These are phyloP conservation scores for Mycena rosella DNA, from an alignment of 768 basidiomycete species.

Conservation along the genomic window DNA sequence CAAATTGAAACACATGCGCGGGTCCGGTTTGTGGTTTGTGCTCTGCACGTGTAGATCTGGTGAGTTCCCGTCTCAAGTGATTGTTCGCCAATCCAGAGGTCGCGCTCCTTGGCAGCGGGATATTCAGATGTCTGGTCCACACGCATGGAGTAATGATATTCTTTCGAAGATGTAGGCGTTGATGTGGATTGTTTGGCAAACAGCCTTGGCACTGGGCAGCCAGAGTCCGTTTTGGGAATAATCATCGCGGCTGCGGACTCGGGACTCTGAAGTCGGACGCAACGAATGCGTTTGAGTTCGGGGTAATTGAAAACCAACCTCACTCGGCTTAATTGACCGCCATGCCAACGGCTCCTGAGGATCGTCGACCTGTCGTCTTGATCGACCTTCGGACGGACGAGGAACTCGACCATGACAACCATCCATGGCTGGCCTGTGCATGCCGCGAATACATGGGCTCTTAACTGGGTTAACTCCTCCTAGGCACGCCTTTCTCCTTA, in stretches of 20 bases:
- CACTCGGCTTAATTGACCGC: background rate
- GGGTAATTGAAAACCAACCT: no score
- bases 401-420: constrained; percentile 9
- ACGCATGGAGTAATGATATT: background rate
- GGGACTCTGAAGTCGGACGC: no score
- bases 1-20: no score
- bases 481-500: background rate
- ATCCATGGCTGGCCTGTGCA: background rate
- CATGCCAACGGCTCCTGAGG: constrained; percentile 19
- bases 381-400: no score
- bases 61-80: constrained; percentile 4
- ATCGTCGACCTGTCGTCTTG: background rate
- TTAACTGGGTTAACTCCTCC: no score
- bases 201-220: background rate
- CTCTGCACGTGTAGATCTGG: background rate
- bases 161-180: no score
- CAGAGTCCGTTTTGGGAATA: no score
- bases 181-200: background rate
- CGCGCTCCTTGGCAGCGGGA: background rate
- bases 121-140: background rate
- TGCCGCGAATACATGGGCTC: background rate
- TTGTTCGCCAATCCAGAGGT: background rate
- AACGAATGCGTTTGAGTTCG: no score
- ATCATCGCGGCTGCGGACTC: no score
- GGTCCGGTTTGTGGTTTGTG: background rate